Base-by-base conservation (phyloP, 768 basidiomycete species). In the Leccinum uliginosum region DNA sequence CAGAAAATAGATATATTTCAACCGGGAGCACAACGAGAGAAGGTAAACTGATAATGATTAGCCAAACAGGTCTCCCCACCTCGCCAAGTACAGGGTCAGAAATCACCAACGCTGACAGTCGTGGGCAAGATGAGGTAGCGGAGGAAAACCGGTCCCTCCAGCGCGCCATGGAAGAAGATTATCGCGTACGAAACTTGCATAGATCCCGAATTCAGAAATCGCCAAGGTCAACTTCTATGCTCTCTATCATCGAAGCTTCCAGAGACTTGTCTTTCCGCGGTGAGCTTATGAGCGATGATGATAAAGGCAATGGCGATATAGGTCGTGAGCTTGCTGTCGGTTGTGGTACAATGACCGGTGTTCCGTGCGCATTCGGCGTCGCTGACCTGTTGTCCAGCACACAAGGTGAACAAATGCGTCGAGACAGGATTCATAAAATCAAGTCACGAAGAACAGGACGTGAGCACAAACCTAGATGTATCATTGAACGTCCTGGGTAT, bases 221-320 rank as follows among this genome's bases (percentile, higher is more conserved):
- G 51, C 89, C 89, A 46, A 91, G 75, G 69, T 91, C 88, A 57
- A 91, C 78, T 60, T 91, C 88, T 61, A 91, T 78, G 27, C 78
- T 78, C 49, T 86, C 83, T 60, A 87, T 80, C 38, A 89, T 69
- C 19, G 79, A 75, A 6, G 80, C 75, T 65, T 85, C 83, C 52
- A 86, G 76, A 19, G 75, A 73, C 64, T 80, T 79, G 56, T 70
- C 63, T 30, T 70, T 71, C 53, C 68, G 67, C 34, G 72, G 64
- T 50, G 74, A 66, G 53, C 62, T 63, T 30, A 64, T 52, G 6
- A 65, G 53, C 6, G 61, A 48, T n/a, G 61, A 46, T n/a, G 66
- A 59, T 24, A 65, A 34, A 10, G 70, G 67, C 17, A 75, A 54
- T 24, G 78, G 76, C 14, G 76, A 76, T 54, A 70, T 63, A 12